Percentiles rank a stretch among this genome's conserved stretches.
These are phyloP conservation scores for Sphagnum tenellum DNA, from an alignment of 225 moss, liverwort and hornwort genomes.

Conservation along the genomic window DNA sequence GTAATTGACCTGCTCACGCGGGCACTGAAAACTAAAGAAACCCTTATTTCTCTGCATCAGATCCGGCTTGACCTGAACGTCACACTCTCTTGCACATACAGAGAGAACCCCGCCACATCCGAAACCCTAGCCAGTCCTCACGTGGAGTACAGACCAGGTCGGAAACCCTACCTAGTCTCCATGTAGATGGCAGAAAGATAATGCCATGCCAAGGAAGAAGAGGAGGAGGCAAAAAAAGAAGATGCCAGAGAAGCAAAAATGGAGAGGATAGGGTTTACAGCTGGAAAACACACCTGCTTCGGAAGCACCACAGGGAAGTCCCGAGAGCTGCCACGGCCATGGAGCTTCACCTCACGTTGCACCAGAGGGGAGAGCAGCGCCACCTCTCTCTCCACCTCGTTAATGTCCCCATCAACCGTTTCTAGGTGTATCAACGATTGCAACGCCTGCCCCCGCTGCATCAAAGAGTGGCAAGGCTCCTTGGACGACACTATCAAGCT, in stretches of 20 bases:
- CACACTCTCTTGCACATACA: no score
- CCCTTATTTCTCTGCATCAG: no score
- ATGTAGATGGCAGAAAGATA: no score
- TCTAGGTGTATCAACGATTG: conserved; percentile 44
- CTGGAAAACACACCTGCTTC: conserved; percentile 16
- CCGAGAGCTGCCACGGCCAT: conserved; percentile 41
- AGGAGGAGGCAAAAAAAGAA: no score
- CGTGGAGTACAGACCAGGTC: no score
- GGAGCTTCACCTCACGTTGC: conserved; percentile 48
- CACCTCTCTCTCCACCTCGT: conserved; percentile 52
- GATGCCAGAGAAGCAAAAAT: neutral
- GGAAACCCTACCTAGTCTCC: no score
- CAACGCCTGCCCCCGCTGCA: conserved; percentile 8
- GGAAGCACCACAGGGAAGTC: conserved; percentile 45
- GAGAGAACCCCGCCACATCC: no score
- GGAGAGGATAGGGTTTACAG: neutral
- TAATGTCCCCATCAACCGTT: conserved; percentile 50
- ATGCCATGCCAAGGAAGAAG: no score
- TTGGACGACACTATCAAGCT: conserved; percentile 13
- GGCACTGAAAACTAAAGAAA: no score
- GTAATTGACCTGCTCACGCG: no score
- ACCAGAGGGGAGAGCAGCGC: conserved; percentile 49
- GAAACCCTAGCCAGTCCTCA: no score
- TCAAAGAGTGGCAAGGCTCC: conserved; percentile 7
- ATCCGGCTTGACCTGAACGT: no score